A percentile compares a stretch with the other conserved stretches of the same genome.
Conservation (phyloP, 2,329 filamentous ascomycete species). For the Coleophoma cylindrospora region DNA sequence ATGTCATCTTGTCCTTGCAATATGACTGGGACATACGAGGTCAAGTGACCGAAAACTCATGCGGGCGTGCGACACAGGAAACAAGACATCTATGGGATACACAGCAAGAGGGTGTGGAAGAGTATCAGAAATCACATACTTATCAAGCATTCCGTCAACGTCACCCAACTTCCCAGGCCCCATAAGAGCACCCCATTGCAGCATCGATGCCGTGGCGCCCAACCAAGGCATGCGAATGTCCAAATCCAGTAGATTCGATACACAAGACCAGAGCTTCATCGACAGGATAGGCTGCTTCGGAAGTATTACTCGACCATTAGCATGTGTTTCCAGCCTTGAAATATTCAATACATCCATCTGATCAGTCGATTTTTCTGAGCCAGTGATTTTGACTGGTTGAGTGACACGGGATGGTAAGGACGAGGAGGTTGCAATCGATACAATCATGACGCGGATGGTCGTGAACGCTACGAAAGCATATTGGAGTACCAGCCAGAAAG, state of each 20-base stretch:
- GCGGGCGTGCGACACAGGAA: slow-evolving; percentile 34
- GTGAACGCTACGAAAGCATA: slow-evolving; percentile 45
- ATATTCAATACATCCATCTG: slow-evolving; percentile 8
- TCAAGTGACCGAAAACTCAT: slow-evolving; percentile 59
- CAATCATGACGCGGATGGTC: slow-evolving; percentile 59
- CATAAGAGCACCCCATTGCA: slow-evolving; percentile 67
- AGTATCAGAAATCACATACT: slow-evolving; percentile 47
- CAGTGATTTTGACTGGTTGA: slow-evolving; percentile 17
- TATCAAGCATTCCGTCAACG: slow-evolving; percentile 77
- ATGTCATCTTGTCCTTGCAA: slow-evolving; percentile 15
- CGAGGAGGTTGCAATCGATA: slow-evolving; percentile 61
- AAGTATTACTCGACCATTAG: slow-evolving; percentile 8
- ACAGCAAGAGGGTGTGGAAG: slow-evolving; percentile 11
- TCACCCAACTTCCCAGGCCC: slow-evolving; percentile 73
- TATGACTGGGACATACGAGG: slow-evolving; percentile 25
- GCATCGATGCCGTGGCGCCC: slow-evolving; percentile 65
- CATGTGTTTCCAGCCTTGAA: neutral
- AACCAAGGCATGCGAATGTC: slow-evolving; percentile 88
- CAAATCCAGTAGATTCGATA: slow-evolving; percentile 69
- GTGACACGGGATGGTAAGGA: slow-evolving; percentile 54
- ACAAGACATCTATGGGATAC: slow-evolving; percentile 2
- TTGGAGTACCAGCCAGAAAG: slow-evolving; percentile 48
- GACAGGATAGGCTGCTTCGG: slow-evolving; percentile 47
- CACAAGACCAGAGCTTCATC: slow-evolving; percentile 73
- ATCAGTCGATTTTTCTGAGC: slow-evolving; percentile 17